Evolutionary conservation across 2,329 filamentous ascomycete genomes (phyloP), one percentile per base, ranked within the genome.

Genomic region (Botrytis fabae): DNA sequence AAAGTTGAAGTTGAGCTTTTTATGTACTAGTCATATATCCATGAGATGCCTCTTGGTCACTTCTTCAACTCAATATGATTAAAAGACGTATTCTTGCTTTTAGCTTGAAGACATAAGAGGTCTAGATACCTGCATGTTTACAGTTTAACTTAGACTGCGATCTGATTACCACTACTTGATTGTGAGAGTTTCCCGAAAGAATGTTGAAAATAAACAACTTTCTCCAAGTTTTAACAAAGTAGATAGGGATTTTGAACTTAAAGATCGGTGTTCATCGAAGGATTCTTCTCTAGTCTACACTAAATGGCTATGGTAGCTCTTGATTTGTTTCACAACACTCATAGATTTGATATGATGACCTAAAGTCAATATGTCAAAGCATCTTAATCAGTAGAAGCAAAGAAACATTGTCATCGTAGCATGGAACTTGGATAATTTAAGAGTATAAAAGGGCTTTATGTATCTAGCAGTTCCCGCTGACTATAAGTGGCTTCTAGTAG

Each of bases 401-500:
- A n/a, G 35, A 54, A 18, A 0, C 14, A 9, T 28, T 28, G 6
- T 16, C 16, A 8, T 54, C 51, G 2, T 9, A 16, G 12, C 5
- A 16, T 3, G 0, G 1, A 8, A 8, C 8, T 28, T 28, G 51
- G 2, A 18, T 54, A 54, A 4, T 18, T 54, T 6, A 3, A 28
- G n/a, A 28, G 4, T 28, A 1, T 4, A 28, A 18, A 3, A 3
- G 0, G n/a, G 7, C 3, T 0, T 16, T 0, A 2, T 7, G 2
- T 54, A 3, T 28, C 25, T 3, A 54, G 1, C 2, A 16, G 1
- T 28, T 8, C 7, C 16, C 14, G 7, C 51, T 9, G 3, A 2
- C 7, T 4, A 2, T 2, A 2, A 18, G 2, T 54, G 6, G n/a
- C n/a, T 28, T 8, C 25, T 28, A 7, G 2, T 8, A 18, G 0